A percentile compares a stretch with the other conserved stretches of the same genome.
phyloP scores from a whole-genome alignment of 306 rosid species.

The Hippophae gyantsensis region DNA sequence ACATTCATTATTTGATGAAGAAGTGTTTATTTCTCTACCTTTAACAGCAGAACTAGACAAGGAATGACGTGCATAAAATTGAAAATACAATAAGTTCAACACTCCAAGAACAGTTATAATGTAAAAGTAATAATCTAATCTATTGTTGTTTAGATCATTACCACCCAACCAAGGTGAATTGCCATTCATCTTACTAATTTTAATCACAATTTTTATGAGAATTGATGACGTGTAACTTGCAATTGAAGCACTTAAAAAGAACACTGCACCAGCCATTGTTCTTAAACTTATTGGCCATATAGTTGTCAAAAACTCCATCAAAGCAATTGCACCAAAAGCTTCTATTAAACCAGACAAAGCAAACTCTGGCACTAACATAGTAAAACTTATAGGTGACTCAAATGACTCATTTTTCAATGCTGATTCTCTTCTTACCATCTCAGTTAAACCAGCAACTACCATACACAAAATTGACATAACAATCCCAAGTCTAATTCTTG shows the following conservation, averaged over 20 bases:
- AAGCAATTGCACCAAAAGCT: constrained; percentile 54
- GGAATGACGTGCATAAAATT: constrained; percentile 37
- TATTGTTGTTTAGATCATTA: constrained; percentile 45
- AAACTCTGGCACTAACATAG: constrained; percentile 47
- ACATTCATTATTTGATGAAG: too few relatives aligned
- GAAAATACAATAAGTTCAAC: constrained; percentile 50
- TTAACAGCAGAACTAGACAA: neutral
- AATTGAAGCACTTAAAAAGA: constrained; percentile 55
- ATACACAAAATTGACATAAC: constrained; percentile 51
- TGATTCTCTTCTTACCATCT: constrained; percentile 37
- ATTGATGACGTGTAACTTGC: constrained; percentile 52
- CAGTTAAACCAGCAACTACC: constrained; percentile 53
- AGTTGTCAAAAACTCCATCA: constrained; percentile 65
- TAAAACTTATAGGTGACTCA: constrained; percentile 41
- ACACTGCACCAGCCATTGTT: constrained; percentile 63
- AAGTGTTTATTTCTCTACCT: neutral
- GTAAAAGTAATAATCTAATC: constrained; percentile 52
- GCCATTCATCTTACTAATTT: constrained; percentile 20
- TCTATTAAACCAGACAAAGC: constrained; percentile 50
- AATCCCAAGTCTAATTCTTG: constrained; percentile 56
- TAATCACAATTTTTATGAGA: constrained; percentile 36
- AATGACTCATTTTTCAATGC: constrained; percentile 29
- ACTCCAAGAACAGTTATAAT: constrained; percentile 39
- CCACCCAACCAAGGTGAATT: constrained; percentile 56
- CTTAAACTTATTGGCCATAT: constrained; percentile 71